Percentiles rank a stretch among this genome's conserved stretches.
Evolutionary conservation across 306 rosid species (phyloP).

Genomic region (Mimosa pudica): DNA sequence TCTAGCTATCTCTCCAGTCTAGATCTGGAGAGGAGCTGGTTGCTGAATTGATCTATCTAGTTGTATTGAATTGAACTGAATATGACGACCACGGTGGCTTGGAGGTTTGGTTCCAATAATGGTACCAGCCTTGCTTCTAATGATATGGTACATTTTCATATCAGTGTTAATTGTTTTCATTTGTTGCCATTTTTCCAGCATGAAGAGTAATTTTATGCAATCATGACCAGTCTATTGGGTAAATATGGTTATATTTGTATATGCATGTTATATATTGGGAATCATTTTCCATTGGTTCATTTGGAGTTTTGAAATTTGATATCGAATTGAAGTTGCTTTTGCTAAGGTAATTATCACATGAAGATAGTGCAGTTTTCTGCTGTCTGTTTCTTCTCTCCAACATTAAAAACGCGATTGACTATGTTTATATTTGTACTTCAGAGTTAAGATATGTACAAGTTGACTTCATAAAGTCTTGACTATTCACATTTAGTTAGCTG

Average conservation of each 20-base stretch:
- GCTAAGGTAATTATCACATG: background rate
- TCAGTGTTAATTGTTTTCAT: conserved; percentile 2
- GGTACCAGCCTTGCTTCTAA: conserved; percentile 76
- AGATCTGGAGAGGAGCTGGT: conserved; percentile 69
- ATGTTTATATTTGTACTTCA: background rate
- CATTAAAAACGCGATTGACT: too few relatives aligned
- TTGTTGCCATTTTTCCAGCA: background rate
- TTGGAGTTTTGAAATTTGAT: background rate
- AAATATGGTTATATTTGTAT: background rate
- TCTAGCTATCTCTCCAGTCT: conserved; percentile 43
- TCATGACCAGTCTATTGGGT: background rate
- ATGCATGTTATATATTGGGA: background rate
- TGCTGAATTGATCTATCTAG: conserved; percentile 39
- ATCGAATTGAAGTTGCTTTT: background rate
- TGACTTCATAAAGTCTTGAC: background rate
- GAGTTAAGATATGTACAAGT: background rate
- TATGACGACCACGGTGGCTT: conserved; percentile 76
- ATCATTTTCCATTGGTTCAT: background rate
- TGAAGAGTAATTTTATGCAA: background rate
- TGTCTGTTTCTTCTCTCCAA: background rate
- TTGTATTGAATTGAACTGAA: conserved; percentile 45
- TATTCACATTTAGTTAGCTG: background rate
- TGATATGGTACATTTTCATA: conserved; percentile 62
- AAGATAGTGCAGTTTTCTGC: background rate
- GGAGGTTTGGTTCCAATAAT: conserved; percentile 82